A percentile compares a stretch with the other conserved stretches of the same genome.
Evolutionary conservation across 2,329 filamentous ascomycete species (phyloP).

Genomic region (Fusarium drepaniforme): DNA sequence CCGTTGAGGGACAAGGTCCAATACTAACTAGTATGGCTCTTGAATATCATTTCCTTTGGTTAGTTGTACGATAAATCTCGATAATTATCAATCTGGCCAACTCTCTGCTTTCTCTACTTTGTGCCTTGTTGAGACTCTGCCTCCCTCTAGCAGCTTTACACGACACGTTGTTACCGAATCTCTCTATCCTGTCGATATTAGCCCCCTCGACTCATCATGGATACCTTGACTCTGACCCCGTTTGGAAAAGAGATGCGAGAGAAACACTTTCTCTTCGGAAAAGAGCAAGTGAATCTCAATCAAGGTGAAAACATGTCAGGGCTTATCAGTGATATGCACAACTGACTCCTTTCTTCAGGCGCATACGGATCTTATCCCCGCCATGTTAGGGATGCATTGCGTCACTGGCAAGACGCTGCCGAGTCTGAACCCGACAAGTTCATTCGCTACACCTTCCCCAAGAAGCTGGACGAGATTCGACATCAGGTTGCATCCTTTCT

Average conservation of each 20-base stretch:
- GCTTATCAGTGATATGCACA: not conserved
- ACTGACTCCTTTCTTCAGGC: not conserved
- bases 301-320: not conserved
- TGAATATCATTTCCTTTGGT: not conserved
- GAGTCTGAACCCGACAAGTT: not conserved
- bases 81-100: accelerated
- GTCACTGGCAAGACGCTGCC: not conserved
- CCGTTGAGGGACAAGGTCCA: too few species aligned
- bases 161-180: not conserved
- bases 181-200: not conserved
- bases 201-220: not conserved
- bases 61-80: not conserved
- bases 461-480: not conserved
- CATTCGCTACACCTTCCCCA: not conserved
- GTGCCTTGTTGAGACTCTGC: not conserved
- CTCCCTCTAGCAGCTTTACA: not conserved
- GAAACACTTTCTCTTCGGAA: not conserved
- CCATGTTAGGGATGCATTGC: not conserved
- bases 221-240: not conserved
- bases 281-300: not conserved
- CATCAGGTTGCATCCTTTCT: not conserved
- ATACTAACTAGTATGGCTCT: not conserved
- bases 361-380: not conserved
- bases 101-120: not conserved
- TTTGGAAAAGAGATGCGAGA: not conserved